phyloP scores from a whole-genome alignment of 2,329 filamentous ascomycete species.

The Nothopassalora personata region DNA sequence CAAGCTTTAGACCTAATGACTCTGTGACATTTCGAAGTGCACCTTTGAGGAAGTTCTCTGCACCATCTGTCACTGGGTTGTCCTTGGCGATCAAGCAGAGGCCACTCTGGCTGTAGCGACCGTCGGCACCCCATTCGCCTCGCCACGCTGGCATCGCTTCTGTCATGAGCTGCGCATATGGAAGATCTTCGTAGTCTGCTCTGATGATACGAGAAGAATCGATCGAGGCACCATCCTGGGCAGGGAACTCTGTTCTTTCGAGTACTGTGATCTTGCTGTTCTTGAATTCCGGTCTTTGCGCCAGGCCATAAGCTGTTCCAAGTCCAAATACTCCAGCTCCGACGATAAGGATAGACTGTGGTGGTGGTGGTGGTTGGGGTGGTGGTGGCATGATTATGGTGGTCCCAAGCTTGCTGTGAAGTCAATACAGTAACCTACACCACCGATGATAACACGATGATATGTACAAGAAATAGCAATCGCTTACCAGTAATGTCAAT shows the following conservation, averaged over 20 bases:
- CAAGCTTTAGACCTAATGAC: constrained; percentile 41
- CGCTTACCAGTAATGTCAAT: neutral
- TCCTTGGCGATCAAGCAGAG: constrained; percentile 55
- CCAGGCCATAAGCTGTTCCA: constrained; percentile 64
- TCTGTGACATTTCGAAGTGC: constrained; percentile 58
- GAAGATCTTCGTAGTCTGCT: constrained; percentile 73
- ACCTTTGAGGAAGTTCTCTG: constrained; percentile 48
- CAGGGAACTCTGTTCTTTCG: constrained; percentile 54
- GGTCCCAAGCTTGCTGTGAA: neutral
- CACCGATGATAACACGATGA: neutral
- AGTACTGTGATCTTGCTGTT: constrained; percentile 52
- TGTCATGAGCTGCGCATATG: constrained; percentile 69
- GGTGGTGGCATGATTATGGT: too few species aligned
- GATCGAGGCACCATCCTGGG: constrained; percentile 48
- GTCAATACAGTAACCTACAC: neutral
- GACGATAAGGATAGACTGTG: constrained; percentile 45
- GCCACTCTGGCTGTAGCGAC: constrained; percentile 66
- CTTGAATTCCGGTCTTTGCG: constrained; percentile 52
- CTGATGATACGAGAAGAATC: constrained; percentile 59
- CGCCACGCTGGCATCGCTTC: constrained; percentile 67
- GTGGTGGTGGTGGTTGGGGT: constrained; percentile 14
- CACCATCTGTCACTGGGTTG: constrained; percentile 32
- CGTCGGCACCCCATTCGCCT: constrained; percentile 54
- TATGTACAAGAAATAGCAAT: neutral
- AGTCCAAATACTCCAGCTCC: constrained; percentile 54